Conservation (phyloP, 2,329 filamentous ascomycete genomes). For the Magnaporthales sp. region DNA sequence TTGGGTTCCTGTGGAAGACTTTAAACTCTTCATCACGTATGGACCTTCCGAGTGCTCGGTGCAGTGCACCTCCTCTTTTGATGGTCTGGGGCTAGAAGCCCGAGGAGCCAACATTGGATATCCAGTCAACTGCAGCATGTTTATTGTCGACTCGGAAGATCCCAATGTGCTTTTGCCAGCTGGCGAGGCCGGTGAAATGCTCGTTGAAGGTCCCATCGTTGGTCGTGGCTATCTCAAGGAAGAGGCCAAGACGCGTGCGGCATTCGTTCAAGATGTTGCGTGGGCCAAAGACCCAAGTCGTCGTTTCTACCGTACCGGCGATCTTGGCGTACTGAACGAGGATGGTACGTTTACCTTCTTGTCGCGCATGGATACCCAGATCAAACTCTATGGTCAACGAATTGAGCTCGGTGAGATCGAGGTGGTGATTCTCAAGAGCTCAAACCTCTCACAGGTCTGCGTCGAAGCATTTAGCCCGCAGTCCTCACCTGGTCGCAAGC, state of each 20-base stretch:
- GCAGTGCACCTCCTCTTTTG: neutral
- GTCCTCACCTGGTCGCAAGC: neutral
- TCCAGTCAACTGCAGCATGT: neutral
- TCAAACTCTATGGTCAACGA: conserved; percentile 14
- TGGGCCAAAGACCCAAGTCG: conserved; percentile 5
- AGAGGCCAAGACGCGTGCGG: conserved; percentile 11
- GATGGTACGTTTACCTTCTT: conserved; percentile 13
- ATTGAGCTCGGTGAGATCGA: conserved; percentile 6
- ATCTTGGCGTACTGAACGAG: conserved; percentile 13
- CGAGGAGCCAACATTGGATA: neutral
- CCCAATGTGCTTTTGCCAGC: neutral
- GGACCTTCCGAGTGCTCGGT: conserved; percentile 48
- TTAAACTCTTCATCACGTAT: conserved; percentile 26
- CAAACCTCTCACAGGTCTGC: neutral
- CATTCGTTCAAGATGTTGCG: conserved; percentile 15
- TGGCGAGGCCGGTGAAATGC: conserved; percentile 23
- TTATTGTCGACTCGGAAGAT: neutral
- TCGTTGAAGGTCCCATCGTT: conserved; percentile 34
- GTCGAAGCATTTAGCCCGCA: neutral
- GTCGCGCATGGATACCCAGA: conserved; percentile 17
- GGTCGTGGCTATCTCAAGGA: conserved; percentile 33
- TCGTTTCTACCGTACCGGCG: conserved; percentile 18
- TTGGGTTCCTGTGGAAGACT: conserved; percentile 24
- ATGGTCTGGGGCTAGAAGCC: neutral
- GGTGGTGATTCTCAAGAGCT: neutral